Base-by-base conservation (phyloP, 2,329 filamentous ascomycete species). In the Stagonosporopsis tanaceti region DNA sequence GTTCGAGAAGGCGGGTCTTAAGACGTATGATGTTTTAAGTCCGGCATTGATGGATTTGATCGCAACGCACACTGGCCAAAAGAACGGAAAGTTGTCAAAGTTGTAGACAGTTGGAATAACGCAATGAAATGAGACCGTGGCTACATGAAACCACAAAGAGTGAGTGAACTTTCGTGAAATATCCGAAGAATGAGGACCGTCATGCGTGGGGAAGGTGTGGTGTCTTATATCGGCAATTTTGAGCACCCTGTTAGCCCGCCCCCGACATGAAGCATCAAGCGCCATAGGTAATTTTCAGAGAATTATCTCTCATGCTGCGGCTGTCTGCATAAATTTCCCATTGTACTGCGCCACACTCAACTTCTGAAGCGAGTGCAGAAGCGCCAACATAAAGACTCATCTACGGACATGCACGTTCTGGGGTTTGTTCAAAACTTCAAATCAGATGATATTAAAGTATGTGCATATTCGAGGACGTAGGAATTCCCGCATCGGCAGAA, bases 1-100 rank as follows among this genome's bases (percentile, higher is more conserved):
- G 71, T 80, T 90, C 57, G 81, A 80, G 76, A 66, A 71, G 1
- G 64, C 84, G 17, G 87, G 87, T 0, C 75, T 90, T 47, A 79
- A 87, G 77, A 79, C 83, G 2, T 90, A 89, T 70, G 87, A 90
- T 73, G 80, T 80, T 17, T 77, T 90, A 42, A 85, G 81, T 5
- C 87, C 87, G 17, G 59, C 79, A 3, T 74, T 90, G 67, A 89
- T 89, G 88, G 87, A 90, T 60, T 42, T 66, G 32, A 70, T 72
- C 41, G 68, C 70, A 8, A 82, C 84, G 1, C 86, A 78, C 69
- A 84, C 82, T 0, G 86, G 79, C 0, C 77, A 85, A 77, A 84
- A 77, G 64, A 66, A 69, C 3, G 78, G 77, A 9, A 67, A 63
- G 64, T 42, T 67, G 50, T 37, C 68, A 20, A 70, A 70, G 58